Percentiles rank a stretch among this genome's conserved stretches.
Conservation (phyloP, 1,284 basidiomycete species). For the Takashimella koratensis region DNA sequence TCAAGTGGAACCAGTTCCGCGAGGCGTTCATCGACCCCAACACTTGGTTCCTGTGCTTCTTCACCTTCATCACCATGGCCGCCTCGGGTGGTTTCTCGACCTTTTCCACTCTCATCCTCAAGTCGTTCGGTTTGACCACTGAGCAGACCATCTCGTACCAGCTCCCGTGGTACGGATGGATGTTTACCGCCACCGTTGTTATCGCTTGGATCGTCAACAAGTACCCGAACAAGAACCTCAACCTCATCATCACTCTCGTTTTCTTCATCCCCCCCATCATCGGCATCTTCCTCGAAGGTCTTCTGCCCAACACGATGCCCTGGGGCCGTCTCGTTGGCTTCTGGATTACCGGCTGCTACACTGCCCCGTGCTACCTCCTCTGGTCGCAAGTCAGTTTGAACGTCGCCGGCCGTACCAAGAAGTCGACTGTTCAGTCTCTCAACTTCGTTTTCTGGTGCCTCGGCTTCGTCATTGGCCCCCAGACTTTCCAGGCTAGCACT, state of each 20-base stretch:
- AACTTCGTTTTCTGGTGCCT: constrained; percentile 27
- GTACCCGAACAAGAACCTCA: background rate
- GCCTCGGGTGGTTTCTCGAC: constrained; percentile 14
- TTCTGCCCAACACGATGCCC: constrained; percentile 24
- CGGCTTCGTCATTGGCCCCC: constrained; percentile 28
- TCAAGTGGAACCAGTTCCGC: constrained; percentile 13
- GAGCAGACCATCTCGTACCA: constrained; percentile 17
- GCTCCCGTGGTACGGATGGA: constrained; percentile 31
- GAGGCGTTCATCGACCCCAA: constrained; percentile 20
- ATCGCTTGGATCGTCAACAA: constrained; percentile 26
- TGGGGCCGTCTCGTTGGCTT: constrained; percentile 21
- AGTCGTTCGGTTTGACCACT: constrained; percentile 16
- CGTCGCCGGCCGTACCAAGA: constrained; percentile 32
- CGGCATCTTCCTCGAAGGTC: background rate
- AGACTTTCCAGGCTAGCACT: constrained; percentile 24
- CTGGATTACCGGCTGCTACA: constrained; percentile 27
- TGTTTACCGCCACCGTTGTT: constrained; percentile 14
- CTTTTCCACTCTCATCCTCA: constrained; percentile 25
- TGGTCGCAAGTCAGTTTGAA: constrained; percentile 26
- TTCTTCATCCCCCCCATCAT: background rate
- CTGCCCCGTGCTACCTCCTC: constrained; percentile 1
- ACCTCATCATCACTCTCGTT: constrained; percentile 4
- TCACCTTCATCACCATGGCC: constrained; percentile 8
- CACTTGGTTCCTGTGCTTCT: constrained; percentile 15
- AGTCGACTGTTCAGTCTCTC: constrained; percentile 23